Evolutionary conservation across 805 yeast genomes (phyloP).

Genomic region (Candida tammaniensis): DNA sequence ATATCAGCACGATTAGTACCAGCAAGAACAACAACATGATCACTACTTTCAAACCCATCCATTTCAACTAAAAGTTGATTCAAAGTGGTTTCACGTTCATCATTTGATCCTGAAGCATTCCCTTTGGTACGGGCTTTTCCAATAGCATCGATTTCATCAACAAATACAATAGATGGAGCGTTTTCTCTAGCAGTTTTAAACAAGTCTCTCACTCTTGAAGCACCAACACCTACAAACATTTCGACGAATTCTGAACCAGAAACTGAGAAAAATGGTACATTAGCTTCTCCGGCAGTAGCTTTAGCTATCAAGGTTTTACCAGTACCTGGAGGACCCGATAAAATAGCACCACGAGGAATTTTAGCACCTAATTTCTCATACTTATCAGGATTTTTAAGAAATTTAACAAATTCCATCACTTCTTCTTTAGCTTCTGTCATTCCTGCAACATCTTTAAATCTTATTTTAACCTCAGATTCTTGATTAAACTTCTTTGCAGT

Average conservation of each 20-base stretch:
- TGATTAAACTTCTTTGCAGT: conserved; percentile 89
- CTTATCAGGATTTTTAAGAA: conserved; percentile 84
- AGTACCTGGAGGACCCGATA: conserved; percentile 99
- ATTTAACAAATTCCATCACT: conserved; percentile 95
- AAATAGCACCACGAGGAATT: conserved; percentile 96
- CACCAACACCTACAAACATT: conserved; percentile 99
- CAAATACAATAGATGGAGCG: conserved; percentile 95
- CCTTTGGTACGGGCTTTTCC: conserved; percentile 88
- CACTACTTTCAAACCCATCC: conserved; percentile 93
- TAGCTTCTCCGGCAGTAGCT: conserved; percentile 99
- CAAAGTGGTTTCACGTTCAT: conserved; percentile 94
- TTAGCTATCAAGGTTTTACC: conserved; percentile 97
- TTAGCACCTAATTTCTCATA: conserved; percentile 94
- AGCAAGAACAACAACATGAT: conserved; percentile 94
- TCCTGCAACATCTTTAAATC: conserved; percentile 95
- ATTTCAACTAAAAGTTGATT: conserved; percentile 95
- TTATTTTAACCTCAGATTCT: conserved; percentile 85
- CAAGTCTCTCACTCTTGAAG: conserved; percentile 93
- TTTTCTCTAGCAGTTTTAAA: conserved; percentile 88
- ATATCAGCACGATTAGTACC: conserved; percentile 97
- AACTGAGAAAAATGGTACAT: conserved; percentile 93
- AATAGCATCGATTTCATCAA: conserved; percentile 99
- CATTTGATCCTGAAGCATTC: conserved; percentile 77
- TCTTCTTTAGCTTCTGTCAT: conserved; percentile 96
- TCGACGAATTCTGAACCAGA: conserved; percentile 98